Base-by-base conservation (phyloP, 805 yeast genomes). In the Starmerella floris region DNA sequence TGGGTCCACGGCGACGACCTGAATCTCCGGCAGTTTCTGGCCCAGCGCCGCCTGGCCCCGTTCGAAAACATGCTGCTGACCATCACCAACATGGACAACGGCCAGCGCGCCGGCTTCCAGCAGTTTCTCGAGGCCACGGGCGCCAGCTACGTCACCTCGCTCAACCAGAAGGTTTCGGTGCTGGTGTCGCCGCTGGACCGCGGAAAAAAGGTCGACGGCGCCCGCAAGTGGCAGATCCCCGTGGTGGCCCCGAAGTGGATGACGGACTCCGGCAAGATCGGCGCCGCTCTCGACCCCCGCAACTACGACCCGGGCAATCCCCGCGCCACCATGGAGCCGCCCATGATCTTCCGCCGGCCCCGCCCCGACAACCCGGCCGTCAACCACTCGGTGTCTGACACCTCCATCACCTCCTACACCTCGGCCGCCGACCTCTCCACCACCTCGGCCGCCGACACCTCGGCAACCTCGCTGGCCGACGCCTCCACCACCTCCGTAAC, bases 1-100 rank as follows among this genome's bases (percentile, higher is more conserved):
- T 80, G 84, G 85, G 52, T 66, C 11, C 52, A 61, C 20, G 81
- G 79, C 26, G 68, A 65, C 3, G 49, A 45, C 13, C 36, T 42
- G 19, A 57, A 58, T 13, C 40, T 55, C 26, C 44, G 47, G 25
- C 38, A 42, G 17, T 59, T 51, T 38, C 47, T 62, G 37, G 34
- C 45, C 16, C 37, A 39, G 6, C 56, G 54, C 13, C 36, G 23
- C 21, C 50, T 59, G 15, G 34, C 35, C 21, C 53, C 60, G 17
- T 59, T 65, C 43, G 55, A 54, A 19, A 60, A 58, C 21, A 44
- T 65, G 34, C 46, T 52, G 5, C 49, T 71, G 5, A 64, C 70
- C 30, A 31, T 66, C 9, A 62, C 72, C 5, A 61, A 68, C 43
- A 46, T 67, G 20, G 42, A 46, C 17, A 58, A 53, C 23, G 53